A percentile compares a stretch with the other conserved stretches of the same genome.
phyloP scores from a whole-genome alignment of 2,329 filamentous ascomycete species.

The Escovopsis weberi region DNA sequence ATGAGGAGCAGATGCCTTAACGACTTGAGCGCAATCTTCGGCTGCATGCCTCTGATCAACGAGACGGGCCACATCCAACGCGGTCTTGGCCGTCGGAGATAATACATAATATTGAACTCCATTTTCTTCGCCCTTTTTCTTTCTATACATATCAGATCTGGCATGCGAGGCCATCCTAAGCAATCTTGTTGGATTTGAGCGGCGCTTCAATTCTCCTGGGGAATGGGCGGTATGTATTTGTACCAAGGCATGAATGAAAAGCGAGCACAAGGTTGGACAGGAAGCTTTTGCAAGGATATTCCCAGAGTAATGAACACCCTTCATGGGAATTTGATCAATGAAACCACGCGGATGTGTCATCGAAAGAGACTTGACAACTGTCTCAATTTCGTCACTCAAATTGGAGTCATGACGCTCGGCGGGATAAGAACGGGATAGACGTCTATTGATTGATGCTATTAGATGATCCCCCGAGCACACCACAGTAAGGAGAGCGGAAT shows the following conservation, averaged over 20 bases:
- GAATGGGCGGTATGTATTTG: too few relatives aligned
- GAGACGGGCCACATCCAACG: slow-evolving; percentile 20
- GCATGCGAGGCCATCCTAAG: too few relatives aligned
- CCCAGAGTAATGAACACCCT: not conserved
- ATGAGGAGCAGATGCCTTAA: slow-evolving; percentile 22
- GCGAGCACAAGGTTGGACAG: too few relatives aligned
- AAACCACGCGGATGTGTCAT: not conserved
- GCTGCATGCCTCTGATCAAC: slow-evolving; percentile 21
- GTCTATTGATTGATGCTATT: not conserved
- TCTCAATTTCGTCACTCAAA: too few relatives aligned
- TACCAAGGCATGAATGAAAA: too few relatives aligned
- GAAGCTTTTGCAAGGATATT: not conserved
- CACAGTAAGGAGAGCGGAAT: too few relatives aligned
- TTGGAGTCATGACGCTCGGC: too few relatives aligned
- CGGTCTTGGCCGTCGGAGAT: slow-evolving; percentile 10
- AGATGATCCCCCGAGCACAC: not conserved
- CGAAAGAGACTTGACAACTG: too few relatives aligned
- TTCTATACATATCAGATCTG: too few relatives aligned
- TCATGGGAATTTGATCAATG: not conserved
- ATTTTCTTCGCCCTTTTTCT: slow-evolving; percentile 1
- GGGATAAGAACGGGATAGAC: too few relatives aligned
- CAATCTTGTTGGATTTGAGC: too few relatives aligned
- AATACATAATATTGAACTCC: slow-evolving; percentile 7
- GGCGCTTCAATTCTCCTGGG: too few relatives aligned
- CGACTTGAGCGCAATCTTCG: slow-evolving; percentile 18